A percentile compares a stretch with the other conserved stretches of the same genome.
These are phyloP conservation scores for Diutina scorzettiae DNA, from an alignment of 1,139 yeast genomes.

Conservation along the genomic window DNA sequence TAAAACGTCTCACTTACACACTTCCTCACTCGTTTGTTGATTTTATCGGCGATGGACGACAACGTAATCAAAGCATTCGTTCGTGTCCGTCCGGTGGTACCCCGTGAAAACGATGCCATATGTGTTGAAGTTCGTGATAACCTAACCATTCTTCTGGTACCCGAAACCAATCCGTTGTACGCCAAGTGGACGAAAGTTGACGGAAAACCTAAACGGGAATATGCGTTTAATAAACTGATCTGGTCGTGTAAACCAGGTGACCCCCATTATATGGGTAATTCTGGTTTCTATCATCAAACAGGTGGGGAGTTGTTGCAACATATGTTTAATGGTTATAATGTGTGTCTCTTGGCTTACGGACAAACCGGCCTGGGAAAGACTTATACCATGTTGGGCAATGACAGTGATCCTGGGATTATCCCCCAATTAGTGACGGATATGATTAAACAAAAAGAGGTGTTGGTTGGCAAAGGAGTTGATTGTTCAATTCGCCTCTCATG, in stretches of 20 bases:
- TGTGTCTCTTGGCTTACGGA: slow-evolving; percentile 70
- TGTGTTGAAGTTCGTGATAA: slow-evolving; percentile 23
- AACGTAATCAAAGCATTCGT: slow-evolving; percentile 28
- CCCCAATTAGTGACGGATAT: slow-evolving; percentile 47
- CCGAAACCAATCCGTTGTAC: neutral
- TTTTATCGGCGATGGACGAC: slow-evolving; percentile 1
- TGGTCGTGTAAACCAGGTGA: slow-evolving; percentile 39
- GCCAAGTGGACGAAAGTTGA: neutral
- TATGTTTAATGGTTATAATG: slow-evolving; percentile 57
- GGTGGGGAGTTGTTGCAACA: slow-evolving; percentile 54
- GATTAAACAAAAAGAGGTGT: slow-evolving; percentile 29
- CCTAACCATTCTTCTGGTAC: neutral
- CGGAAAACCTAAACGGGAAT: slow-evolving; percentile 11
- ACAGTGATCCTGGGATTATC: slow-evolving; percentile 40
- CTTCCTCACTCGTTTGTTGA: too few species aligned
- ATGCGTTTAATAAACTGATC: slow-evolving; percentile 45
- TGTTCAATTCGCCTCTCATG: slow-evolving; percentile 50
- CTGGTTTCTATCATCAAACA: slow-evolving; percentile 34
- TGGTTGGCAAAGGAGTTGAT: slow-evolving; percentile 29
- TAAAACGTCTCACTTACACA: too few species aligned
- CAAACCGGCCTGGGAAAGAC: slow-evolving; percentile 78
- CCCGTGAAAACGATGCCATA: slow-evolving; percentile 18
- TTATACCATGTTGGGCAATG: slow-evolving; percentile 61
- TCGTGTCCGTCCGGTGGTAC: slow-evolving; percentile 32
- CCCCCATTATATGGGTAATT: slow-evolving; percentile 33